Evolutionary conservation across 2,329 filamentous ascomycete species (phyloP), one percentile per base, ranked within the genome.

Genomic region (Neoscytalidium dimidiatum): DNA sequence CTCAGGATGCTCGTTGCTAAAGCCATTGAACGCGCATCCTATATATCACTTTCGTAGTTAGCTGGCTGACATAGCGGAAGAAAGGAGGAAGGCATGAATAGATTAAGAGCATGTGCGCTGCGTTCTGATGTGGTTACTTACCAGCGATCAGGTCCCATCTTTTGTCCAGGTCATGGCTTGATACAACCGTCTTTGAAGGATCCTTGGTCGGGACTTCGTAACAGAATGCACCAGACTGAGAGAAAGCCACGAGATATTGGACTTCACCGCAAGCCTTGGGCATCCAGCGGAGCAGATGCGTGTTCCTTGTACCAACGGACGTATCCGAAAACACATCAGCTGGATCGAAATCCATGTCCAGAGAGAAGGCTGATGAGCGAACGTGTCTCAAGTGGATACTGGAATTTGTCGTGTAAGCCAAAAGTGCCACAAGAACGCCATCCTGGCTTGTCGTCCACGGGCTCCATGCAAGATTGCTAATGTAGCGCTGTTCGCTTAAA

Each of bases 121-220:
- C 33, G 4, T 41, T 9, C 11, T 31, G 28, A 19, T 9, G 28
- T 14, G 13, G 14, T 17, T 23, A 65, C 56, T 65, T 66, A 72
- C 76, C 78, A 13, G 79, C 75, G 3, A 79, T 67, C 9, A 72
- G 65, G 63, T 82, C 79, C 78, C 79, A 81, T n/a, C 77, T 73
- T n/a, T 69, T 73, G 57, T 81, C 77, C 2, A 80, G 72, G 58
- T 77, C 68, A 62, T 78, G 77, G 3, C 64, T 69, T 23, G 56
- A 57, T 17, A 65, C 62, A 2, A 68, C 62, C 1, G 73, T 52
- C 2, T 73, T 69, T 1, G 69, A 71, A 9, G 69, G 73, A 65
- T 77, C 69, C 3, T 56, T 57, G 6, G 66, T 52, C 2, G 70
- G 73, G 33, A 76, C 66, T 11, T 64, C 71, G 21, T 76, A 64